Conservation (phyloP, 331 rosid genomes). For the Rhamnella rubrinervis region DNA sequence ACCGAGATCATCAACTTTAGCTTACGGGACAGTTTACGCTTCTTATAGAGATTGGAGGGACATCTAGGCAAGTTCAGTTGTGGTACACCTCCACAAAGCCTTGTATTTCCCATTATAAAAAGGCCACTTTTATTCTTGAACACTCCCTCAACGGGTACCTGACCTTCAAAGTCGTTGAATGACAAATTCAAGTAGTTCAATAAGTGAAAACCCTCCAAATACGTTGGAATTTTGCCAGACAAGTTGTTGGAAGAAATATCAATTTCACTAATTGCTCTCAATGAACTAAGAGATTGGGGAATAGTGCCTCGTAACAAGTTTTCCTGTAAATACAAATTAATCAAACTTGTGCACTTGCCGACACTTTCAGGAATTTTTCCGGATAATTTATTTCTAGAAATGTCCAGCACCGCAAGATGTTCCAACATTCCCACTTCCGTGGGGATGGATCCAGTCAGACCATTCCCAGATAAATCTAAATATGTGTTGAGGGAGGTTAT, state of each 20-base stretch:
- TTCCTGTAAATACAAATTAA: not conserved
- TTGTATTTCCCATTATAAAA: not conserved
- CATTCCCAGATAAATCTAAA: not conserved
- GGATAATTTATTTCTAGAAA: not conserved
- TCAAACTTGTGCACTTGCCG: not conserved
- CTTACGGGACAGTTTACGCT: not conserved
- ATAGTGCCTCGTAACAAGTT: not conserved
- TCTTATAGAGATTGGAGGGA: not conserved
- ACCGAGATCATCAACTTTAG: not conserved
- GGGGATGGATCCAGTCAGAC: not conserved
- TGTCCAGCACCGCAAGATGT: not conserved
- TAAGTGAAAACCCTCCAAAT: not conserved
- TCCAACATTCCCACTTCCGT: not conserved
- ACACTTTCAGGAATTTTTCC: not conserved
- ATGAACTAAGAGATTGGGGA: not conserved
- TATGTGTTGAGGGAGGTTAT: not conserved
- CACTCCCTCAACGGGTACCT: not conserved
- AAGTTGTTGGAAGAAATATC: conserved; percentile 2
- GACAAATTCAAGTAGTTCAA: not conserved
- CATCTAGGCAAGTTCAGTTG: not conserved
- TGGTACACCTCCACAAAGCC: not conserved
- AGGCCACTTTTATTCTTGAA: not conserved
- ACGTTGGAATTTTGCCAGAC: not conserved
- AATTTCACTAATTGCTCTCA: not conserved
- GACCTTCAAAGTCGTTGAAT: not conserved